phyloP scores from a whole-genome alignment of 1,139 yeast species.

The Hemisphaericaspora subhashii region DNA sequence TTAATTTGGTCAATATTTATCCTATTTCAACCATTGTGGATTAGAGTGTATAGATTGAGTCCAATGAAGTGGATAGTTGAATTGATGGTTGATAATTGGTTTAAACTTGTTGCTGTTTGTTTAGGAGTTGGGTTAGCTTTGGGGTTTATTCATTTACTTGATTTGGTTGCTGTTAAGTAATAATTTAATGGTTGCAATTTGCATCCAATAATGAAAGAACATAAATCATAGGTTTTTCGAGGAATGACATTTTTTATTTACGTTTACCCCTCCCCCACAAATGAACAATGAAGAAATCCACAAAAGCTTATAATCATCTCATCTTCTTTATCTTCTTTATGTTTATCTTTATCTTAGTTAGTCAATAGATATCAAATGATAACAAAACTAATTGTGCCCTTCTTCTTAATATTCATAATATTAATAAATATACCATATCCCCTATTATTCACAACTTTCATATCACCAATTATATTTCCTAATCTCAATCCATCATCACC shows the following conservation, averaged over 20 bases:
- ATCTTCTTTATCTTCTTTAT: too few species aligned
- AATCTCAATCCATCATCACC: conserved; percentile 3
- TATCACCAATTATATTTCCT: background rate
- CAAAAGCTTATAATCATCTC: too few species aligned
- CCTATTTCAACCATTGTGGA: background rate
- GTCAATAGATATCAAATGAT: too few species aligned
- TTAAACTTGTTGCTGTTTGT: background rate
- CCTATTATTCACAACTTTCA: background rate
- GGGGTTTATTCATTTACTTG: background rate
- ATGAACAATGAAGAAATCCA: too few species aligned
- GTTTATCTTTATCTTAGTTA: too few species aligned
- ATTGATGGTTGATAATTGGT: background rate
- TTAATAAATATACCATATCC: too few species aligned
- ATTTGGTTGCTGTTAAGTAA: too few species aligned
- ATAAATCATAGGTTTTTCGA: background rate
- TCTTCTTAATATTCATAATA: too few species aligned
- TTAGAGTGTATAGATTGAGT: background rate
- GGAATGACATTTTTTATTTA: background rate
- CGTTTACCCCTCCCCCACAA: background rate
- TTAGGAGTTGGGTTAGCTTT: background rate
- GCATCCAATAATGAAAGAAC: too few species aligned
- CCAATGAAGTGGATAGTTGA: background rate
- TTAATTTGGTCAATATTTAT: background rate
- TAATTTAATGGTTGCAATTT: too few species aligned
- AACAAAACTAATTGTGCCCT: too few species aligned